phyloP scores from a whole-genome alignment of 192 early-diverging fungal genomes.

The Glomus cerebriforme region DNA sequence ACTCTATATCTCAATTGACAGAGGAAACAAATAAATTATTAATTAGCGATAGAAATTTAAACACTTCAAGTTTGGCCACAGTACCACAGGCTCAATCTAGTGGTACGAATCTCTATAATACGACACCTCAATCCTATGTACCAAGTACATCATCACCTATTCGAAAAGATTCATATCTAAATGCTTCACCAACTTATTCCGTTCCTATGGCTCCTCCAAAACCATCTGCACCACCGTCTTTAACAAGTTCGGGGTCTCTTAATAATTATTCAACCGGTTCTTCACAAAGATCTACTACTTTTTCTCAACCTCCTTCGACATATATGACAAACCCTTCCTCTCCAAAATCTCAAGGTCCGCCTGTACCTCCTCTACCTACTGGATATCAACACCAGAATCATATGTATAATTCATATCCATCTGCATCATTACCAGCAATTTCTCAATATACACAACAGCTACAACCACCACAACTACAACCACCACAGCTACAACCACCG shows the following conservation, averaged over 20 bases:
- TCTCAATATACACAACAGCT: conserved; percentile 33
- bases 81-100: not conserved
- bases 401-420: not conserved
- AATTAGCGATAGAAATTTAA: not conserved
- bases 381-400: not conserved
- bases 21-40: conserved; percentile 16
- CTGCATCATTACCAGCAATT: conserved; percentile 15
- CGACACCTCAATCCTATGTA: not conserved
- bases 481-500: not conserved
- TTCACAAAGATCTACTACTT: not conserved
- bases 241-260: not conserved
- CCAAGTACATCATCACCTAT: not conserved
- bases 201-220: not conserved
- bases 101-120: not conserved
- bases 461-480: conserved; percentile 24
- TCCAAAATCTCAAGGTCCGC: not conserved
- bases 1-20: not conserved
- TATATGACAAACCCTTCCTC: not conserved
- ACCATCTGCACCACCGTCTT: not conserved
- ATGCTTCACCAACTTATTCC: not conserved
- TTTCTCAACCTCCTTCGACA: not conserved
- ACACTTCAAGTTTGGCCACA: not conserved
- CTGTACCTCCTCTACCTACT: not conserved
- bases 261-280: not conserved
- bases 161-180: not conserved